Evolutionary conservation across 1,284 basidiomycete species (phyloP).

Genomic region (Moesziomyces sp.): DNA sequence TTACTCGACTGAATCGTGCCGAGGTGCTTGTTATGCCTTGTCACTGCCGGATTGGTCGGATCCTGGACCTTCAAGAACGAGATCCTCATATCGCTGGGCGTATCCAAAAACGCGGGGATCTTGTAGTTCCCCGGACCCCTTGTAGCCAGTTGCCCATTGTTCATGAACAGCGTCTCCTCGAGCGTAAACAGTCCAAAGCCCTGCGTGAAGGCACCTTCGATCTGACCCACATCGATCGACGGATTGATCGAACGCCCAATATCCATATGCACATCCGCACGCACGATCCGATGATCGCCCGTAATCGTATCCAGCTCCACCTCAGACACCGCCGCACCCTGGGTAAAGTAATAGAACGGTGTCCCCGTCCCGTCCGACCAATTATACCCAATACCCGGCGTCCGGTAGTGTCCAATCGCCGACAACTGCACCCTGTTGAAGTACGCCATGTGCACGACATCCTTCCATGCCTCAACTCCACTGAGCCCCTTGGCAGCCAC

Average conservation of each 20-base stretch:
- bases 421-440: conserved; percentile 66
- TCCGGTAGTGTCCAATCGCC: conserved; percentile 67
- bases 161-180: conserved; percentile 66
- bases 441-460: conserved; percentile 64
- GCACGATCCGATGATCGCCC: conserved; percentile 63
- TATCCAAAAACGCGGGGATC: conserved; percentile 68
- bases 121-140: conserved; percentile 67
- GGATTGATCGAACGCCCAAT: conserved; percentile 68
- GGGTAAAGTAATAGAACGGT: conserved; percentile 65
- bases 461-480: conserved; percentile 51
- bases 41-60: conserved; percentile 10
- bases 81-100: conserved; percentile 66
- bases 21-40: conserved; percentile 46
- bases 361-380: conserved; percentile 61
- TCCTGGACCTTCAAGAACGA: conserved; percentile 63
- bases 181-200: conserved; percentile 65
- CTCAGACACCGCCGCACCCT: conserved; percentile 65
- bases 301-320: conserved; percentile 68
- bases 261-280: conserved; percentile 66
- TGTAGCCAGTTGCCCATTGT: conserved; percentile 66
- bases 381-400: conserved; percentile 67
- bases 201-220: conserved; percentile 64
- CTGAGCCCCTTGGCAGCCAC: conserved; percentile 33
- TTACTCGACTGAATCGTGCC: conserved; percentile 63
- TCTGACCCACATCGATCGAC: conserved; percentile 68